These are phyloP conservation scores for Diaporthe capsici DNA, from an alignment of 2,329 filamentous ascomycete genomes.

Conservation along the genomic window DNA sequence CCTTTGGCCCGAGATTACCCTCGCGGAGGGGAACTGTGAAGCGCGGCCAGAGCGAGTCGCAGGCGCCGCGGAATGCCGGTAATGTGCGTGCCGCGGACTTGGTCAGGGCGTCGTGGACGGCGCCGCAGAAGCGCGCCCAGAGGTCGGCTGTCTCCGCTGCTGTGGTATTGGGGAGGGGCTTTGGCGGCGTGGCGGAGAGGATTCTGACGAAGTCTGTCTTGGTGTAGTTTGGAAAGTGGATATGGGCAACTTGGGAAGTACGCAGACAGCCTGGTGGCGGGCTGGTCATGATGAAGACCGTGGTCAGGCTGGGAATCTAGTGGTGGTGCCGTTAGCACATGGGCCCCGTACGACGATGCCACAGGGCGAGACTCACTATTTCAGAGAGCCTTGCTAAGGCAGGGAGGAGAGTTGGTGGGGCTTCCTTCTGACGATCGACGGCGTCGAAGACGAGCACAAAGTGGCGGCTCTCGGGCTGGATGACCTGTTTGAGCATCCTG, in stretches of 20 bases:
- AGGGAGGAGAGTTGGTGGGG: conserved; percentile 82
- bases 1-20: conserved; percentile 80
- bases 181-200: conserved; percentile 68
- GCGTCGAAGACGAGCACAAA: conserved; percentile 91
- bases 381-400: conserved; percentile 87
- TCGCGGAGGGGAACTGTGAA: conserved; percentile 85
- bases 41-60: conserved; percentile 83
- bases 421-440: conserved; percentile 87
- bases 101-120: conserved; percentile 88
- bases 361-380: conserved; percentile 66
- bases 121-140: conserved; percentile 85
- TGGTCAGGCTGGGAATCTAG: conserved; percentile 83
- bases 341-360: not conserved
- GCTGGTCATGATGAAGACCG: conserved; percentile 82
- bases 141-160: conserved; percentile 73
- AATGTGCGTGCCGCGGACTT: conserved; percentile 86
- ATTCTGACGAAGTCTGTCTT: conserved; percentile 86
- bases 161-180: conserved; percentile 64
- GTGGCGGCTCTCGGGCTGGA: conserved; percentile 59
- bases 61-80: conserved; percentile 78
- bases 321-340: conserved; percentile 32
- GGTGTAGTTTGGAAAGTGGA: conserved; percentile 88
- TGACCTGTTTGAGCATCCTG: conserved; percentile 68
- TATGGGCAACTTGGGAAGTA: conserved; percentile 77
- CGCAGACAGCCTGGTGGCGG: conserved; percentile 80